These are phyloP conservation scores for Manihot esculenta DNA, from an alignment of 441 rosid species.

Conservation along the genomic window DNA sequence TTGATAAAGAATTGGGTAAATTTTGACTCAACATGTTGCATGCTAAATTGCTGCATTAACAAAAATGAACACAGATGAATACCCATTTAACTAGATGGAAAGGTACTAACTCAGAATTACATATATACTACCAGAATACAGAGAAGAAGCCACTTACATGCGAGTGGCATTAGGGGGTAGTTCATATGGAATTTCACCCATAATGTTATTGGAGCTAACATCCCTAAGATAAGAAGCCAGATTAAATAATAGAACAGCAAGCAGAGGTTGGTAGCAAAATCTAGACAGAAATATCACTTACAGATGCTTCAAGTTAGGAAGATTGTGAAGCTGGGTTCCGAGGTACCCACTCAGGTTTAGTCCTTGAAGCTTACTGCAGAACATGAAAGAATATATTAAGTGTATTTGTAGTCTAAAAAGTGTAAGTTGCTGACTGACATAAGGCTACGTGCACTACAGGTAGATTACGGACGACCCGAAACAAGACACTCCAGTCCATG, in stretches of 20 bases:
- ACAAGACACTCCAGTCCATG: conserved; percentile 86
- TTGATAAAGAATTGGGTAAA: conserved; percentile 70
- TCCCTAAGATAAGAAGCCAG: conserved; percentile 47
- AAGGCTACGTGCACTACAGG: conserved; percentile 46
- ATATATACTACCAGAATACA: not conserved
- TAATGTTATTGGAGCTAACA: conserved; percentile 66
- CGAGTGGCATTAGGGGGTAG: conserved; percentile 85
- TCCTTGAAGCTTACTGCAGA: conserved; percentile 57
- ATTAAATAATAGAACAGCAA: conserved; percentile 28
- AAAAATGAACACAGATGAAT: conserved; percentile 7
- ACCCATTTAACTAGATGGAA: not conserved
- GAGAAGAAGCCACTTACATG: conserved; percentile 48
- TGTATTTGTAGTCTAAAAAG: too few relatives aligned
- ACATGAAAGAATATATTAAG: conserved; percentile 17
- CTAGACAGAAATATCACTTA: conserved; percentile 43
- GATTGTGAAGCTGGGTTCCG: conserved; percentile 65
- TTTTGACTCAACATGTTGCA: conserved; percentile 61
- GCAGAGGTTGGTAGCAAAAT: conserved; percentile 53
- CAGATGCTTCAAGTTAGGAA: conserved; percentile 71
- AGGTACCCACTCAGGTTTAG: conserved; percentile 70
- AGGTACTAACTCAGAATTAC: conserved; percentile 9
- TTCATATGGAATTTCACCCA: conserved; percentile 72
- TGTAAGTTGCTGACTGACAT: not conserved
- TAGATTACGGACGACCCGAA: conserved; percentile 61
- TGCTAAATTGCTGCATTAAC: conserved; percentile 66